These are phyloP conservation scores for Paramecium biaurelia DNA, from an alignment of 73 alveolate species.

Conservation along the genomic window DNA sequence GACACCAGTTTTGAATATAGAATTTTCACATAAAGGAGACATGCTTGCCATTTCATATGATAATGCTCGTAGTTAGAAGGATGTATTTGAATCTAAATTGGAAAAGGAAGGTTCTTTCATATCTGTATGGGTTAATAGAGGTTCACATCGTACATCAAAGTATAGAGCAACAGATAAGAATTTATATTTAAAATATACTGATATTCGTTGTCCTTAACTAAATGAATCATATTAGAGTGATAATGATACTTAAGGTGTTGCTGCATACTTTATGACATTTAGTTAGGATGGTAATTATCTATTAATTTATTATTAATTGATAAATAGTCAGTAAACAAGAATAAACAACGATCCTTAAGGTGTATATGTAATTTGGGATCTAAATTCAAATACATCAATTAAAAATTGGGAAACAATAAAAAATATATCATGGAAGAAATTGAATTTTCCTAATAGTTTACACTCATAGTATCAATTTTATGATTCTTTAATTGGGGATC, in stretches of 20 bases:
- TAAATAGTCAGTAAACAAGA: constrained; percentile 49
- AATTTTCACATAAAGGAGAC: constrained; percentile 54
- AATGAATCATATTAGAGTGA: constrained; percentile 55
- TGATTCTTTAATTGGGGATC: neutral
- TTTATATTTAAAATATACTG: constrained; percentile 48
- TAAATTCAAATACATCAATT: constrained; percentile 52
- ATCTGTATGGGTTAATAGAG: constrained; percentile 41
- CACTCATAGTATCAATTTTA: constrained; percentile 59
- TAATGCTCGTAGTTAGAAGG: constrained; percentile 34
- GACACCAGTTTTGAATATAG: constrained; percentile 57
- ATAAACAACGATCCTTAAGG: constrained; percentile 60
- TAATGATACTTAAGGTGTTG: constrained; percentile 53
- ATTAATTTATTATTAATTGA: constrained; percentile 55
- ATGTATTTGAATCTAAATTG: constrained; percentile 39
- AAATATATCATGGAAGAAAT: constrained; percentile 51
- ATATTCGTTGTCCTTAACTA: constrained; percentile 52
- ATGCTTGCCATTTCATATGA: constrained; percentile 63
- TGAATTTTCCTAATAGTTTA: constrained; percentile 59
- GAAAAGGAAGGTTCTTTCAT: constrained; percentile 66
- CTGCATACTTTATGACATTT: constrained; percentile 65
- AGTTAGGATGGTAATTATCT: constrained; percentile 48
- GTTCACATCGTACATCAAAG: constrained; percentile 6
- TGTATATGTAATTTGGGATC: constrained; percentile 59
- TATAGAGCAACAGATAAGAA: constrained; percentile 55
- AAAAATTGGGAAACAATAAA: constrained; percentile 59